Conservation (phyloP, 1,284 basidiomycete species). For the Abortiporus biennis region DNA sequence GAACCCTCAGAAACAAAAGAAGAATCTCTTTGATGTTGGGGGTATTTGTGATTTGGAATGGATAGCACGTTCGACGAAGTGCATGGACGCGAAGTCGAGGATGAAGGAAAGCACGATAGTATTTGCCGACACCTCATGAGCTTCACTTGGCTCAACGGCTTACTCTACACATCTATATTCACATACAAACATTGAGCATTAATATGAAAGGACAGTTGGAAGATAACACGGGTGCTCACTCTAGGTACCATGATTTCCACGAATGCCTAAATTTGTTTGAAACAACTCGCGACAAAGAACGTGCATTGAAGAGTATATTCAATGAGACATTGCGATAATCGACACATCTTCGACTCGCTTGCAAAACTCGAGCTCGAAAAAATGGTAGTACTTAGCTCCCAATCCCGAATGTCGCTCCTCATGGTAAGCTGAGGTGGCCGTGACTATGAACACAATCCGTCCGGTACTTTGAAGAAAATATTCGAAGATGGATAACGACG, state of each 20-base stretch:
- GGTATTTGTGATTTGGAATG: conserved; percentile 32
- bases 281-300: conserved; percentile 63
- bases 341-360: conserved; percentile 42
- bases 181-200: neutral
- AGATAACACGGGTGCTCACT: conserved; percentile 70
- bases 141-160: conserved; percentile 28
- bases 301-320: conserved; percentile 40
- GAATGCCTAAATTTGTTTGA: conserved; percentile 82
- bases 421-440: conserved; percentile 57
- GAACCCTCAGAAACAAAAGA: conserved; percentile 9
- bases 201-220: conserved; percentile 4
- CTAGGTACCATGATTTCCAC: conserved; percentile 93
- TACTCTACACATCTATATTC: conserved; percentile 55
- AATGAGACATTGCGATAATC: neutral
- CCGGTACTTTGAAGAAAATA: too few relatives aligned
- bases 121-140: conserved; percentile 38
- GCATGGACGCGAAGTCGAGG: conserved; percentile 81
- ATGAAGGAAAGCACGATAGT: conserved; percentile 72
- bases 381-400: conserved; percentile 79
- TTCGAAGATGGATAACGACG: too few relatives aligned
- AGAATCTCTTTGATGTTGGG: conserved; percentile 8
- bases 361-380: conserved; percentile 66
- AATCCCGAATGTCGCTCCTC: conserved; percentile 62
- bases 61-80: conserved; percentile 60
- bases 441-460: neutral